These are phyloP conservation scores for Phytophthora boehmeriae DNA, from an alignment of 352 stramenopile species.

Conservation along the genomic window DNA sequence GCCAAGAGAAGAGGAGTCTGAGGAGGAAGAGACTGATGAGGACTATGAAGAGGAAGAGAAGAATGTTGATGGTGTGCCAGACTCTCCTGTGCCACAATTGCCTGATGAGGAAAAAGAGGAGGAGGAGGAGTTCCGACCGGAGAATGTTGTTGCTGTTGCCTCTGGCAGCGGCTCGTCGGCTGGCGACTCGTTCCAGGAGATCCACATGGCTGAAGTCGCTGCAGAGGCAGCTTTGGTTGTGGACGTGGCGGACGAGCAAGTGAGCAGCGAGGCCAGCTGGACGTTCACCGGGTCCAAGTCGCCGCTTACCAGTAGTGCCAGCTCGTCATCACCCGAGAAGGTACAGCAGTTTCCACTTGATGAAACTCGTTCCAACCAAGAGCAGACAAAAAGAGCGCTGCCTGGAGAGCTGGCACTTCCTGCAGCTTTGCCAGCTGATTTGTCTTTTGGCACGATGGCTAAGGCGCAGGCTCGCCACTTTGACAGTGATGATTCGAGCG, in stretches of 20 bases:
- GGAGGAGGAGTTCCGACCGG: slow-evolving; percentile 12
- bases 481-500: slow-evolving; percentile 36
- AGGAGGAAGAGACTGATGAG: slow-evolving; percentile 2
- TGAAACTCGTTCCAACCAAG: background rate
- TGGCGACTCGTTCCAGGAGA: slow-evolving; percentile 25
- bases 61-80: background rate
- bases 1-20: slow-evolving; percentile 13
- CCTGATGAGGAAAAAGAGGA: slow-evolving; percentile 13
- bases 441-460: slow-evolving; percentile 33
- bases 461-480: slow-evolving; percentile 31
- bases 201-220: slow-evolving; percentile 17
- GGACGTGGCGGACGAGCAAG: slow-evolving; percentile 18
- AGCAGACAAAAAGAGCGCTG: background rate
- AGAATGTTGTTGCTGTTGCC: slow-evolving; percentile 18
- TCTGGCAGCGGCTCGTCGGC: slow-evolving; percentile 12
- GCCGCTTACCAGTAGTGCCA: slow-evolving; percentile 19
- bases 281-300: slow-evolving; percentile 22
- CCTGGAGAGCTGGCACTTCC: background rate
- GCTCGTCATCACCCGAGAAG: slow-evolving; percentile 19
- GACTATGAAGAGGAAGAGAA: background rate
- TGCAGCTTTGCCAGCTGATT: slow-evolving; percentile 9
- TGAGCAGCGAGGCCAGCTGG: slow-evolving; percentile 21
- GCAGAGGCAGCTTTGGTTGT: slow-evolving; percentile 1
- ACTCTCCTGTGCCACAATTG: too few relatives aligned
- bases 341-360: background rate